Base-by-base conservation (phyloP, 2,329 filamentous ascomycete genomes). In the Xylaria sp. region DNA sequence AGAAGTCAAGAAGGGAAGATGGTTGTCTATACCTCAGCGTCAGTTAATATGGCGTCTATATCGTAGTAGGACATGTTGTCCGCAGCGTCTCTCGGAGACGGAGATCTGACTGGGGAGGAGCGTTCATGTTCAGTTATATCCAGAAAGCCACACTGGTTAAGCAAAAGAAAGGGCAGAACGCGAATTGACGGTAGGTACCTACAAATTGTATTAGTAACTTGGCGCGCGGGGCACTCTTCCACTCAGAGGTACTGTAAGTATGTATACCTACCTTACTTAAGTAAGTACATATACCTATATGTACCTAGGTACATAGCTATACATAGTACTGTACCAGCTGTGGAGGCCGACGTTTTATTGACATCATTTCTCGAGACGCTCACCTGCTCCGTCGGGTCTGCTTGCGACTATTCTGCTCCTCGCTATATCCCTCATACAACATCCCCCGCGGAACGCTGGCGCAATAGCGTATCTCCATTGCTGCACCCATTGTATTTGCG, bases 11-110 rank as follows among this genome's bases (percentile, higher is more conserved):
- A 25, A 17, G 31, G 55, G 33, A 33, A 38, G 22, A 63, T 60
- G 64, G 22, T 9, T 13, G n/a, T 36, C 69, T 69, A 51, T 83
- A 91, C 90, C 82, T 94, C 93, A 56, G 92, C 89, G 78, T 96
- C 92, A 10, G 93, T 96, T 50, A 96, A 86, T 81, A 96, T 96
- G 68, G 91, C 86, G 74, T 94, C 90, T 65, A 95, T 87, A 78
- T 94, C 90, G 83, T 96, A 96, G 83, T 96, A 96, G 42, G 91
- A 92, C 88, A 90, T 86, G 62, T 55, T 76, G 72, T 66, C 60
- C 57, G n/a, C 63, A 36, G 20, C 39, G 29, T 53, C 57, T 45
- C n/a, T 49, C 61, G n/a, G 33, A 27, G 53, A 42, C 61, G n/a
- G 33, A 27, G 53, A 42, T 47, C 20, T 31, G 44, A 25, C 25